Conservation (phyloP, 768 basidiomycete species). For the Leccinum boreale region DNA sequence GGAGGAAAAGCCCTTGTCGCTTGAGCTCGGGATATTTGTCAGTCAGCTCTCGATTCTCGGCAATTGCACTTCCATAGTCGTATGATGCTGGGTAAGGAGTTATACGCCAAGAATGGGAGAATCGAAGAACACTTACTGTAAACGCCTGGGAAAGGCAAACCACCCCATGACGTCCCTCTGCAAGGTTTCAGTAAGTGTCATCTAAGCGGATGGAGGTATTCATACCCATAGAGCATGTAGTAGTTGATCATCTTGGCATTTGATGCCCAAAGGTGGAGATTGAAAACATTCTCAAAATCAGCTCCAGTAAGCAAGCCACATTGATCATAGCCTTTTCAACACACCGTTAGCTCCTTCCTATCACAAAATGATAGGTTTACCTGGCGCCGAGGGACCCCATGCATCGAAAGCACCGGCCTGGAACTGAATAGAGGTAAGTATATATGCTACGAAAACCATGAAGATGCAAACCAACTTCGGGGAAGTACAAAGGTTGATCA, state of each 20-base stretch:
- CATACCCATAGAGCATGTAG: constrained; percentile 82
- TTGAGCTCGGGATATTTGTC: constrained; percentile 77
- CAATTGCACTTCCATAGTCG: constrained; percentile 73
- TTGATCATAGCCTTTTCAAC: constrained; percentile 50
- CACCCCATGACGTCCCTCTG: constrained; percentile 86
- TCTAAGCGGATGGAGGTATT: neutral
- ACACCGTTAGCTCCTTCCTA: neutral
- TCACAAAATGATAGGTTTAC: constrained; percentile 25
- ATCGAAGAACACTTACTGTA: constrained; percentile 40
- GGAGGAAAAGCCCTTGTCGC: constrained; percentile 71
- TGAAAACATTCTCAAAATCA: constrained; percentile 76
- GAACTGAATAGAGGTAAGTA: constrained; percentile 39
- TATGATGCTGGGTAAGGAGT: constrained; percentile 48
- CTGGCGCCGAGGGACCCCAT: constrained; percentile 74
- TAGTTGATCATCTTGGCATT: constrained; percentile 82
- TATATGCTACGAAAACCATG: constrained; percentile 1
- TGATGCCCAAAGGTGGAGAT: constrained; percentile 72
- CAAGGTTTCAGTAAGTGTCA: constrained; percentile 1
- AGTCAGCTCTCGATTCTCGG: constrained; percentile 64
- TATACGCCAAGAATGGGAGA: neutral
- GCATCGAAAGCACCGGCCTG: constrained; percentile 80
- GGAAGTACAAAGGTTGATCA: constrained; percentile 65
- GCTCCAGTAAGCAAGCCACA: constrained; percentile 68
- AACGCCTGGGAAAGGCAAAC: constrained; percentile 73
- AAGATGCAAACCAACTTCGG: constrained; percentile 44